Base-by-base conservation (phyloP, 805 yeast species). In the Nakazawaea molendinolei region DNA sequence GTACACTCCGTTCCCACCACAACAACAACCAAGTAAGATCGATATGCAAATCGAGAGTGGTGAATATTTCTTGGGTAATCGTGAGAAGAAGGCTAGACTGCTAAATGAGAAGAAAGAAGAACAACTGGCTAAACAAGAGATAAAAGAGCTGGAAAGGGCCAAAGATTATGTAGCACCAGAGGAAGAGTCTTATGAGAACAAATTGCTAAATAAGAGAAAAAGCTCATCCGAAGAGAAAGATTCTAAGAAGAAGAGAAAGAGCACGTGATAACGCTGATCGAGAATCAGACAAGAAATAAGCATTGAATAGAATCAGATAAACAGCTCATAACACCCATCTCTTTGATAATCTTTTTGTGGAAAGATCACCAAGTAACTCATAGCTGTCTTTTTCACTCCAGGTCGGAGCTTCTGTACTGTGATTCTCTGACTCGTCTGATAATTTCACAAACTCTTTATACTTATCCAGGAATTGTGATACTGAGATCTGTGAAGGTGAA, bases 1-100 rank as follows among this genome's bases (percentile, higher is more conserved):
- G 3, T 90, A 90, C 74, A 92, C 98, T 23, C 97, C 98, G 55
- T 92, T 92, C 87, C 98, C 98, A 65, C 97, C 98, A 50, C 84
- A 86, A 35, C 98, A 86, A 63, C 75, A 77, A 47, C 98, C 97
- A 54, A 82, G 97, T 69, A 89, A 92, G 84, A 70, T 92, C 61
- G 98, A 92, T 74, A 67, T 89, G 57, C 95, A 87, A 66, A 87
- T 92, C 61, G 98, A 92, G 61, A 79, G 94, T 67, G 98, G 98
- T 75, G 98, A 92, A 61, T 92, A 86, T 64, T 92, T 92, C 76
- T 69, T 92, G 64, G 84, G 86, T 42, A 83, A 86, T 66, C 75
- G 68, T 51, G 95, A 89, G 52, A 86, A 86, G 67, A 80, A 75
- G 42, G 63, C 67, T 47, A 79, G 74, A 58, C 76, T 77, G 45